phyloP scores from a whole-genome alignment of 177 flowering plant species.

The Tripterygium wilfordii region DNA sequence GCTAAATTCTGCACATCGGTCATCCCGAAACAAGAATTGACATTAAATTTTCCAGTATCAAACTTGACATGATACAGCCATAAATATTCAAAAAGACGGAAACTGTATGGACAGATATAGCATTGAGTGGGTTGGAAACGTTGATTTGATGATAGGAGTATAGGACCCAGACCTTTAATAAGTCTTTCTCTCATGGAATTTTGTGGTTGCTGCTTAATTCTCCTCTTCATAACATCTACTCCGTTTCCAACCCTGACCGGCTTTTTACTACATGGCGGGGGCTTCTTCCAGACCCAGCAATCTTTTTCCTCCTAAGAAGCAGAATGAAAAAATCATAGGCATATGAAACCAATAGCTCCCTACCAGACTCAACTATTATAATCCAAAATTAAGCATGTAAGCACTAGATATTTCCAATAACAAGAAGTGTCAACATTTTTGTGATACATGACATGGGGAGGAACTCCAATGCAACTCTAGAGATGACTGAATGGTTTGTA shows the following conservation, averaged over 20 bases:
- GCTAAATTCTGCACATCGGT: conserved; percentile 76
- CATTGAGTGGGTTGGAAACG: no score
- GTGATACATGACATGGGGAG: no score
- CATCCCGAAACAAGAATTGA: no score
- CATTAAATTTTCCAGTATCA: no score
- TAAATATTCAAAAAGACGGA: not conserved
- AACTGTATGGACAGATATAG: not conserved
- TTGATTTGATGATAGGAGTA: no score
- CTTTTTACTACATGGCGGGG: conserved; percentile 58
- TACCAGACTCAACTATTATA: not conserved
- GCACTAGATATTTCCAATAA: no score
- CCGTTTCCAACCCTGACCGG: conserved; percentile 11
- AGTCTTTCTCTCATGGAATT: conserved; percentile 32
- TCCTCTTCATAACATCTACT: conserved; percentile 24
- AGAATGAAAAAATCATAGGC: not conserved
- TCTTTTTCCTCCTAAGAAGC: conserved; percentile 35
- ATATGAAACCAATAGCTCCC: not conserved
- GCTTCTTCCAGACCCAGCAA: conserved; percentile 68
- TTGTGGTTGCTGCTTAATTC: conserved; percentile 19
- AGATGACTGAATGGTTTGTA: no score
- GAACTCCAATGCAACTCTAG: no score
- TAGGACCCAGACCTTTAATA: conserved; percentile 46
- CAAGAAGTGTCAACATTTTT: no score
- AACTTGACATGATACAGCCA: not conserved
- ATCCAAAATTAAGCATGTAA: not conserved